A percentile compares a stretch with the other conserved stretches of the same genome.
Evolutionary conservation across 2,329 filamentous ascomycete genomes (phyloP).

Genomic region (Pseudogymnoascus verrucosus): DNA sequence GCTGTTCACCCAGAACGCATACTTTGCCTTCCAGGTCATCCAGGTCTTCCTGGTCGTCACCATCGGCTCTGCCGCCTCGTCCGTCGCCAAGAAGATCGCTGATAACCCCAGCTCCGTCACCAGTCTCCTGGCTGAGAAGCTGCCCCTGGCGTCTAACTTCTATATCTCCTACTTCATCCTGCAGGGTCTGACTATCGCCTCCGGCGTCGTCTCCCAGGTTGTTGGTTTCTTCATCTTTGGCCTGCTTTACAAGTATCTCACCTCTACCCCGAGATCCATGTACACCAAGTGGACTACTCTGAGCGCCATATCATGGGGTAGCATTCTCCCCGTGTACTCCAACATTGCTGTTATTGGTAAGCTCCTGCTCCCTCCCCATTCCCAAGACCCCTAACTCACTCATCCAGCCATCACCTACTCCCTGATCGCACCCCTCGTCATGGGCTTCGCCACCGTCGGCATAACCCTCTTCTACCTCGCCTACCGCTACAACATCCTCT

Average conservation of each 20-base stretch:
- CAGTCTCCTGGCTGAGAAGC: conserved; percentile 57
- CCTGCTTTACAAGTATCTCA: conserved; percentile 64
- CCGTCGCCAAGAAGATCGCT: conserved; percentile 55
- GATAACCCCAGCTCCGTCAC: conserved; percentile 54
- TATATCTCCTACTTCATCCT: conserved; percentile 94
- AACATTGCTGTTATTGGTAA: conserved; percentile 72
- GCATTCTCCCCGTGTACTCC: conserved; percentile 71
- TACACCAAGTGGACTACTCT: conserved; percentile 71
- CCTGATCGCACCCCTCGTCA: conserved; percentile 75
- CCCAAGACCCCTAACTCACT: conserved; percentile 14
- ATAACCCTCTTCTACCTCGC: conserved; percentile 77
- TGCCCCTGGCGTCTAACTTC: conserved; percentile 85
- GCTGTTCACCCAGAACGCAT: conserved; percentile 81
- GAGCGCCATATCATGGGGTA: conserved; percentile 73
- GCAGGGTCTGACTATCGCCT: conserved; percentile 75
- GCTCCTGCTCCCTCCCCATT: too few relatives aligned
- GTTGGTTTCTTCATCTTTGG: conserved; percentile 66
- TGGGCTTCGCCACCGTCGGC: conserved; percentile 73
- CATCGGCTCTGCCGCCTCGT: conserved; percentile 69
- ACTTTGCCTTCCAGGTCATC: conserved; percentile 83
- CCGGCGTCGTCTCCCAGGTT: conserved; percentile 66
- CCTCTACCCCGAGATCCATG: conserved; percentile 71
- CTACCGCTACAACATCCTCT: conserved; percentile 86
- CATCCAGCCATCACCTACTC: conserved; percentile 77
- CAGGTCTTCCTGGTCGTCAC: conserved; percentile 90